Base-by-base conservation (phyloP, 768 basidiomycete species). In the Lactarius pseudohatsudake region DNA sequence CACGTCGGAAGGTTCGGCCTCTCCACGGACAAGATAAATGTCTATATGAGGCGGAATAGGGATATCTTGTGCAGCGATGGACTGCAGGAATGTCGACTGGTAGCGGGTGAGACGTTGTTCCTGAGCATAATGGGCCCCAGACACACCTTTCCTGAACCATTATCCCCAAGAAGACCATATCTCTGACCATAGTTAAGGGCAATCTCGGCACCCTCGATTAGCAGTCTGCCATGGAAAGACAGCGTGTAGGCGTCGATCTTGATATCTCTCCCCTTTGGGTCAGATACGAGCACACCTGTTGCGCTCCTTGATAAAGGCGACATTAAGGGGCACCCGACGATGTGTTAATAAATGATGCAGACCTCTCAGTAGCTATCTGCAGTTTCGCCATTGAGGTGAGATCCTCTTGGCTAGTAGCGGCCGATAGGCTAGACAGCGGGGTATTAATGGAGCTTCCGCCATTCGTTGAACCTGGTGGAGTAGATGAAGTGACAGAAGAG, bases 131-230 rank as follows among this genome's bases (percentile, higher is more conserved):
- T n/a, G 22, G 57, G 22, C n/a, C 47, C n/a, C 3, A 8, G 36
- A 72, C 80, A 62, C 69, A 95, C 95, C 88, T 99, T 99, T 80
- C 96, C 96, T n/a, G 92, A 96, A 38, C 96, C 96, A 75, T 99
- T 98, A 77, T 98, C 94, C 43, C 96, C 96, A 53, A 99, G 81
- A 38, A 99, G 82, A 77, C 97, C 97, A 74, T 99, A 99, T 70
- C 93, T 81, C 74, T 96, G 92, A 0, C 94, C 94, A 71, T 95
- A 94, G 75, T 94, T 94, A 68, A 94, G 86, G 4, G 90, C 78
- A 59, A 94, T 83, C 76, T 89, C 86, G 4, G 88, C 89, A 40
- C 79, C 79, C 66, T 88, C 87, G 64, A 92, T 82, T 67, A 92
- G 83, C 34, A 96, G 81, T 57, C 97, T 85, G 28, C 97, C 97